Base-by-base conservation (phyloP, 2,329 filamentous ascomycete genomes). In the Purpureocillium lavendulum region DNA sequence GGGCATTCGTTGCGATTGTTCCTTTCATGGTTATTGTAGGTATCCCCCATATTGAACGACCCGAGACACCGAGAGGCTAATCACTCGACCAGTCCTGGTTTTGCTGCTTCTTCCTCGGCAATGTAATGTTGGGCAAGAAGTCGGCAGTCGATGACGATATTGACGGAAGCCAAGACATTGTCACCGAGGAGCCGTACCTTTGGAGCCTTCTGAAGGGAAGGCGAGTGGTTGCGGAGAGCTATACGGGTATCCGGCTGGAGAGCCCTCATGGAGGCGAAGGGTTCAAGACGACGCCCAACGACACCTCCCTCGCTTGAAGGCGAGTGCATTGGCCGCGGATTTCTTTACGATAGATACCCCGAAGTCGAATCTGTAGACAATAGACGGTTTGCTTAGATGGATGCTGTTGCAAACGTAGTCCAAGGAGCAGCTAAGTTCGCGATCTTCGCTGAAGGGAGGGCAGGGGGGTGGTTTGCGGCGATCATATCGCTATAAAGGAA, bases 1-100 rank as follows among this genome's bases (percentile, higher is more conserved):
- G 78, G 72, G 75, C 78, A 0, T 80, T 80, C 48, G 67, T 82
- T 30, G 64, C 77, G 0, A 70, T 84, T 30, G 58, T 75, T 11
- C 79, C 79, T 0, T 70, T 84, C 41, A 67, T 82, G 59, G 55
- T 61, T 18, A 21, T 64, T 42, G 65, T 64, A 47, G 21, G 21
- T 45, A 59, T 50, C 8, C 7, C 4, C n/a, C 11, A 10, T 10
- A 6, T 5, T 10, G 21, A 10, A 10, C 21, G 10, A 26, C 21
- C 10, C 10, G 21, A 10, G 21, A 26, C 10, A 10, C 21, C 21
- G 21, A 26, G 10, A 10, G 21, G 21, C 21, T 26, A 26, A 26
- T 10, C 21, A 26, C 10, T 26, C 21, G 5, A 26, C 21, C 21
- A 58, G 51, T 48, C 52, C 8, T 53, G 53, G 33, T 29, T 56